Conservation (phyloP, 2,329 filamentous ascomycete species). For the Ophiocordyceps camponoti-leonardi region DNA sequence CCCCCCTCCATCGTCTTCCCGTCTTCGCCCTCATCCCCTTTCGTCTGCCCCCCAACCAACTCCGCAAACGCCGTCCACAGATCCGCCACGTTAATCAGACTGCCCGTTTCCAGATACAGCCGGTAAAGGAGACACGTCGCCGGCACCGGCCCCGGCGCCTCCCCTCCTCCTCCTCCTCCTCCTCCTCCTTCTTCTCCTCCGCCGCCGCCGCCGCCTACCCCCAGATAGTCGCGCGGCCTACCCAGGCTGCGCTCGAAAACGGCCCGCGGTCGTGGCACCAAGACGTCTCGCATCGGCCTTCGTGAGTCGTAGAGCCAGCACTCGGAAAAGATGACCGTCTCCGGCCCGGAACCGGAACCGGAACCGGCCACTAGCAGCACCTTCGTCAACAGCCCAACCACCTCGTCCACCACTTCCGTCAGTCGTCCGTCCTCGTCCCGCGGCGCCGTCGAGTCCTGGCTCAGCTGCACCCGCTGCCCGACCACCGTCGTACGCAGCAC, state of each 20-base stretch:
- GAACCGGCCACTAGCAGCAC: too few species aligned
- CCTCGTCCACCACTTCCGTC: slow-evolving; percentile 43
- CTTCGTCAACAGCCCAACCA: slow-evolving; percentile 10
- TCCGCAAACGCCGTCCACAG: slow-evolving; percentile 62
- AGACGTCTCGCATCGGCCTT: slow-evolving; percentile 54
- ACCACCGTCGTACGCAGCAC: slow-evolving; percentile 62
- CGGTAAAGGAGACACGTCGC: slow-evolving; percentile 61
- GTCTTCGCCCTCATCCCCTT: slow-evolving; percentile 18
- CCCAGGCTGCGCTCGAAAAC: slow-evolving; percentile 56
- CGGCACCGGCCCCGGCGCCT: slow-evolving; percentile 41
- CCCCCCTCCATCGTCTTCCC: slow-evolving; percentile 49
- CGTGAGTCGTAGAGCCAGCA: slow-evolving; percentile 59
- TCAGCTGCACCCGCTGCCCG: slow-evolving; percentile 66
- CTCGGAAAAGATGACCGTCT: slow-evolving; percentile 44
- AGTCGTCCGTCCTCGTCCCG: slow-evolving; percentile 56
- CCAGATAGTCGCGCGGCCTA: slow-evolving; percentile 61
- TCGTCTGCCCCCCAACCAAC: slow-evolving; percentile 29
- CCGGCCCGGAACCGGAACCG: slow-evolving; percentile 5
- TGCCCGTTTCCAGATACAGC: slow-evolving; percentile 61
- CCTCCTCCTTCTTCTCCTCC: too few species aligned
- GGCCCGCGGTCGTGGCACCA: slow-evolving; percentile 54
- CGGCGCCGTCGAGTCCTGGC: slow-evolving; percentile 53
- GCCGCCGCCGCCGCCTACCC: slow-evolving; percentile 21
- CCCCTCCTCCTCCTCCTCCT: too few species aligned
- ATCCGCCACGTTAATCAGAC: slow-evolving; percentile 63